Conservation (phyloP, 495 filamentous ascomycete genomes). For the Penicillium lagena region DNA sequence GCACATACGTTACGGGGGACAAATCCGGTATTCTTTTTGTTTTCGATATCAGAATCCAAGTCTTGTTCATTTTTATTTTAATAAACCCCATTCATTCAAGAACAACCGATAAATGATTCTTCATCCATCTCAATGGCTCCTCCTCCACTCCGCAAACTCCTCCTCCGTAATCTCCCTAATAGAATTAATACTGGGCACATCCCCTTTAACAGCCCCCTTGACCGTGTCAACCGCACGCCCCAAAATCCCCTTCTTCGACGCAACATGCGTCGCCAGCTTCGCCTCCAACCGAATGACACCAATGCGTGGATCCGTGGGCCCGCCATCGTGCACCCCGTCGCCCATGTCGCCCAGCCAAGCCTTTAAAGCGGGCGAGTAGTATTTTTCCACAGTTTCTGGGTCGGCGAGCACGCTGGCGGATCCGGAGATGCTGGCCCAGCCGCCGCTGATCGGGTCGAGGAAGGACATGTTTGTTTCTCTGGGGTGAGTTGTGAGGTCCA, state of each 20-base stretch:
- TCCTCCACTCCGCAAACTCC: constrained; percentile 51
- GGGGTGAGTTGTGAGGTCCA: constrained; percentile 68
- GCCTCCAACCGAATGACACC: constrained; percentile 43
- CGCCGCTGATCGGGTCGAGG: constrained; percentile 59
- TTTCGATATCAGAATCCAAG: too few relatives aligned
- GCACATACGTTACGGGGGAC: too few relatives aligned
- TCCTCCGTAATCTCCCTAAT: constrained; percentile 66
- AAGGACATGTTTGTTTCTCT: constrained; percentile 79
- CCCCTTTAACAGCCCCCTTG: constrained; percentile 67
- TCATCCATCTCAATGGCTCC: background rate
- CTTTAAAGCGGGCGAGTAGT: constrained; percentile 70
- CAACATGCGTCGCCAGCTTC: constrained; percentile 39
- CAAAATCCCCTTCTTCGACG: constrained; percentile 37
- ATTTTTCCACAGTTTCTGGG: constrained; percentile 59
- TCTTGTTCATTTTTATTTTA: background rate
- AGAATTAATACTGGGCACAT: constrained; percentile 67
- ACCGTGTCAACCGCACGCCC: constrained; percentile 63
- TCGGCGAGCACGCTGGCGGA: constrained; percentile 62
- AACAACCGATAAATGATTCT: too few relatives aligned
- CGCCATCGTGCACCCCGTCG: constrained; percentile 81
- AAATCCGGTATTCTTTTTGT: too few relatives aligned
- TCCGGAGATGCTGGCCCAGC: constrained; percentile 80
- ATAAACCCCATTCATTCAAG: constrained; percentile 4
- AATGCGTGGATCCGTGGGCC: constrained; percentile 74
- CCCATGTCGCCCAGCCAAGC: constrained; percentile 90